A percentile compares a stretch with the other conserved stretches of the same genome.
phyloP scores from a whole-genome alignment of 1,139 yeast species.

The Kurtzmaniella natalensis region DNA sequence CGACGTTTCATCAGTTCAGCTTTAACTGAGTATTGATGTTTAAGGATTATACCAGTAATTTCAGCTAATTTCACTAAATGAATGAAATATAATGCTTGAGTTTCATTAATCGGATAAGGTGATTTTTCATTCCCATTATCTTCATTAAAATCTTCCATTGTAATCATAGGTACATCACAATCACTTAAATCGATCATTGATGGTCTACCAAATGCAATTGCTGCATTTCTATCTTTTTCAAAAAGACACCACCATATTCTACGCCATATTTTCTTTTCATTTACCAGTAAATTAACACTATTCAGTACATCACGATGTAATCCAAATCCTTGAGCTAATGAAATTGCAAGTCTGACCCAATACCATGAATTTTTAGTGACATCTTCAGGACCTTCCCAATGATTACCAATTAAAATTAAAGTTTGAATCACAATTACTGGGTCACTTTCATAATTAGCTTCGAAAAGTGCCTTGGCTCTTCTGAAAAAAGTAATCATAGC shows the following conservation, averaged over 20 bases:
- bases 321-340: conserved; percentile 77
- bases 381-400: conserved; percentile 79
- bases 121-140: conserved; percentile 37
- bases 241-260: conserved; percentile 81
- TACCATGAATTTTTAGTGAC: conserved; percentile 70
- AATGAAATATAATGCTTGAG: conserved; percentile 54
- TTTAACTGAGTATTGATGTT: conserved; percentile 69
- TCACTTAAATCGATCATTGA: conserved; percentile 66
- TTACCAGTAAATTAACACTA: conserved; percentile 24
- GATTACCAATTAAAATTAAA: conserved; percentile 59
- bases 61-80: conserved; percentile 68
- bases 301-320: conserved; percentile 54
- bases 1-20: conserved; percentile 52
- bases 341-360: conserved; percentile 73
- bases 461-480: conserved; percentile 74
- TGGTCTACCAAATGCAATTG: conserved; percentile 79
- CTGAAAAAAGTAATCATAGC: conserved; percentile 67
- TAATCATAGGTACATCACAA: conserved; percentile 74
- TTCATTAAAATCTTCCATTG: conserved; percentile 59
- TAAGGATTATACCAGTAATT: conserved; percentile 66
- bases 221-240: conserved; percentile 65
- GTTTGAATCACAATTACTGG: conserved; percentile 65
- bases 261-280: conserved; percentile 59
- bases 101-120: conserved; percentile 44
- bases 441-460: conserved; percentile 68